These are phyloP conservation scores for Boletus eberwhitei DNA, from an alignment of 768 basidiomycete species.

Conservation along the genomic window DNA sequence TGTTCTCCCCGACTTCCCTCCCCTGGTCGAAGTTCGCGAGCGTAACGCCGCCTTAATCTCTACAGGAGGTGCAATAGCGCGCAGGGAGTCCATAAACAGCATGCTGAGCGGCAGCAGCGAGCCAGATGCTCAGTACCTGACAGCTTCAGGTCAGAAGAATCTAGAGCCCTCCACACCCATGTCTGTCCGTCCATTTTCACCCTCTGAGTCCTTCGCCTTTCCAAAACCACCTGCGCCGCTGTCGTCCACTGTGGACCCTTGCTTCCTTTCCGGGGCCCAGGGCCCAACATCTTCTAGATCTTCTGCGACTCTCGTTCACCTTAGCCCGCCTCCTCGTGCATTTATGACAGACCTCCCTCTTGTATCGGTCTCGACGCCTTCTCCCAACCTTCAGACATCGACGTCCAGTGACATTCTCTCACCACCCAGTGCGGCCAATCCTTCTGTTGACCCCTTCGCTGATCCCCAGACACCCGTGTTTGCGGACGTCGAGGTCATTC, in stretches of 20 bases:
- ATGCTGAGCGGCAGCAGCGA: conserved; percentile 36
- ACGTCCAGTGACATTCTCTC: neutral
- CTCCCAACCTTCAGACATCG: conserved; percentile 8
- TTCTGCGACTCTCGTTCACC: conserved; percentile 18
- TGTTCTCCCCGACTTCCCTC: conserved; percentile 42
- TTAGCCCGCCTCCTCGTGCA: conserved; percentile 15
- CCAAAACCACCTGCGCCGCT: conserved; percentile 52
- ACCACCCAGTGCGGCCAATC: conserved; percentile 9
- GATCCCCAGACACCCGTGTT: conserved; percentile 34
- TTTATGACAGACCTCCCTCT: conserved; percentile 11
- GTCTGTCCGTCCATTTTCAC: conserved; percentile 64
- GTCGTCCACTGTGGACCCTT: neutral
- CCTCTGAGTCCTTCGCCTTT: conserved; percentile 66
- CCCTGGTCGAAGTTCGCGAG: conserved; percentile 54
- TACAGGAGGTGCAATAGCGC: conserved; percentile 23
- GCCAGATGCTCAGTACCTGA: conserved; percentile 39
- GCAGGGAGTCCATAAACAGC: conserved; percentile 41
- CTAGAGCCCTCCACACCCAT: conserved; percentile 44
- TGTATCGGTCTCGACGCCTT: conserved; percentile 12
- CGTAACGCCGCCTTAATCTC: conserved; percentile 24
- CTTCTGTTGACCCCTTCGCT: conserved; percentile 31
- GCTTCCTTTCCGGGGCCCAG: neutral
- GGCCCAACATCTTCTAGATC: conserved; percentile 5
- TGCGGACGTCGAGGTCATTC: conserved; percentile 45
- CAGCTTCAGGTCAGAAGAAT: conserved; percentile 24